Evolutionary conservation across 179 eudicot genomes (phyloP), one percentile per base, ranked within the genome.

Genomic region (Beta macrorhiza): DNA sequence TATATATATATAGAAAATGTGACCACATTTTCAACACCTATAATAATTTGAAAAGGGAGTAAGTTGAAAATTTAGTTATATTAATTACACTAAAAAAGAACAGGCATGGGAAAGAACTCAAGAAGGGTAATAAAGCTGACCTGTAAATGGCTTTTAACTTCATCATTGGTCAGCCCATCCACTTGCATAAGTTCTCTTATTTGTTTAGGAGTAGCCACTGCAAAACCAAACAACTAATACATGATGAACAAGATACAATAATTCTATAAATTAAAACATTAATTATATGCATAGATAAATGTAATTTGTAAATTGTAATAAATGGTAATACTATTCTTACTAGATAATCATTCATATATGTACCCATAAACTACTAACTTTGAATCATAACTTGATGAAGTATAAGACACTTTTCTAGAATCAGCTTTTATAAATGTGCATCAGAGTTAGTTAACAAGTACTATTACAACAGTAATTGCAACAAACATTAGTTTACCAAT

Each of bases 81-180:
- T 29, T 29, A 29, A 29, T 29, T 29, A 29, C 32, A 29, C 32
- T 29, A 29, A 29, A 29, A 29, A 29, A 29, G 32, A 29, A 29
- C 32, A 29, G 32, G 32, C 32, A 29, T 29, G 32, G 32, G 32
- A 29, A 29, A 29, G 32, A 29, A 29, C 32, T 29, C 32, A 47
- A 58, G 37, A 58, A 49, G 70, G 17, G 7, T 42, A 80, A 57
- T 15, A 55, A 20, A 53, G 62, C 74, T 44, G 20, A 87, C 90
- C 89, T 90, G 90, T 63, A 90, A 78, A 82, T 89, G 92, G 81
- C 92, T 89, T 79, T 89, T 89, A 67, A 89, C 89, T 83, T 89
- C 90, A 84, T 88, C 90, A 67, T 85, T 88, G 14, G 90, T 89
- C 20, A 89, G 87, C 19, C 88, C 90, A 72, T 86, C 88, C 7